A percentile compares a stretch with the other conserved stretches of the same genome.
Evolutionary conservation across 1,284 basidiomycete species (phyloP).

Genomic region (Trichosporon sp.): DNA sequence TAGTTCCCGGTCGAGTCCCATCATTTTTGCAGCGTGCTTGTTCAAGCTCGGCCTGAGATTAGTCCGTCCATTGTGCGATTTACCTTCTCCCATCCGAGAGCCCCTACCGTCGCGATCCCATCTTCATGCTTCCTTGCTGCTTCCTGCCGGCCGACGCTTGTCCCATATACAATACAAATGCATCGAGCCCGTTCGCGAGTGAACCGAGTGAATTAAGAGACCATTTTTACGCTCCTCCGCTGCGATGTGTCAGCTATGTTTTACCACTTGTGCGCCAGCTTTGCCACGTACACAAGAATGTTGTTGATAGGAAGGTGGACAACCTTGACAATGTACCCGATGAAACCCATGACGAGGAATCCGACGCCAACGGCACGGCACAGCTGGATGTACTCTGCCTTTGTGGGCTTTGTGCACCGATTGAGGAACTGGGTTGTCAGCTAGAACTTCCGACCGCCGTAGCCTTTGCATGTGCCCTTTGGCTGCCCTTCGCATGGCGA

Average conservation of each 20-base stretch:
- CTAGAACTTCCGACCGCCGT: too few species aligned
- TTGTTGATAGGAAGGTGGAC: constrained; percentile 94
- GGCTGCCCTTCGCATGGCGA: too few species aligned
- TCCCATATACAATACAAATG: constrained; percentile 15
- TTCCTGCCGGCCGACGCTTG: neutral
- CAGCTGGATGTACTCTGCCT: constrained; percentile 88
- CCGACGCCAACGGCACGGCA: constrained; percentile 89
- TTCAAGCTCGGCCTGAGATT: too few species aligned
- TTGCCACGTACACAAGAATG: constrained; percentile 75
- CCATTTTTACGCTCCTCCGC: constrained; percentile 20
- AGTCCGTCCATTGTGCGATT: too few species aligned
- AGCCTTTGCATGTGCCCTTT: too few species aligned
- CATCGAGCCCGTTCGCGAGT: constrained; percentile 8
- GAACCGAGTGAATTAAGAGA: neutral
- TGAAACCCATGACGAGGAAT: constrained; percentile 94
- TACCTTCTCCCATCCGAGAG: neutral
- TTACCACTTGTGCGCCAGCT: too few species aligned
- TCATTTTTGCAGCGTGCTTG: too few species aligned
- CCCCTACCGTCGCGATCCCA: neutral
- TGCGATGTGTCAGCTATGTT: constrained; percentile 6
- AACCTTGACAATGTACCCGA: constrained; percentile 90
- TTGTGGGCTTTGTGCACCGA: constrained; percentile 94
- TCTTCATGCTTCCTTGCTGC: neutral
- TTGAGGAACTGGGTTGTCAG: constrained; percentile 69
- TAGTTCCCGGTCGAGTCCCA: too few species aligned